Evolutionary conservation across 345 rosid species (phyloP), one percentile per base, ranked within the genome.

Genomic region (Salix caprea): DNA sequence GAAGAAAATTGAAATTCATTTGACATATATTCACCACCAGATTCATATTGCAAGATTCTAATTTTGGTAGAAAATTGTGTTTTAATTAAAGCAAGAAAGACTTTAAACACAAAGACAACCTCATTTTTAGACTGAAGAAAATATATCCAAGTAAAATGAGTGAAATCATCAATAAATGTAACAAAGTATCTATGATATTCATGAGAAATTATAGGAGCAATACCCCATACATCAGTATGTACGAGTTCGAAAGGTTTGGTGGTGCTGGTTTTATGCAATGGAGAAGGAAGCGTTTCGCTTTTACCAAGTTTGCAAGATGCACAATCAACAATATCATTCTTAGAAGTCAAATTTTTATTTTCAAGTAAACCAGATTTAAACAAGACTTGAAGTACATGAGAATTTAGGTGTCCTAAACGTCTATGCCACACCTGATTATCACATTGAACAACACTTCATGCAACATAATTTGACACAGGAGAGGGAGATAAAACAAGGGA

Each of bases 11-110:
- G 40, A 78, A 72, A 56, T 19, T 19, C 54, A 52, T 46, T 42
- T 24, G 73, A 67, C 72, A 73, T 58, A 61, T 37, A 60, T 40
- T 73, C 68, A 58, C 76, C 76, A 32, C 76, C 54, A 2, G 14
- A 64, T 39, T 73, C 69, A 32, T 37, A 73, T 21, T 23, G 34
- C 12, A 73, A 73, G 19, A 62, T 61, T 58, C 62, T 46, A 3
- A 46, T 14, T 46, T 46, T 46, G 52, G 19, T 0, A 14, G 6
- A 14, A 46, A 46, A 46, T 73, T 73, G 23, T 30, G 56, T 62
- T 36, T 73, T 69, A 73, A 73, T n/a, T 18, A 70, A 40, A 39
- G 36, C 21, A 30, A 73, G 48, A 58, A 60, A 39, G 11, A 4
- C 7, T 7, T 72, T 52, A 66, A 67, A 67, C 37, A 75, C 44